Evolutionary conservation across 805 yeast genomes (phyloP), one percentile per base, ranked within the genome.

Genomic region (Candida odintsovae): DNA sequence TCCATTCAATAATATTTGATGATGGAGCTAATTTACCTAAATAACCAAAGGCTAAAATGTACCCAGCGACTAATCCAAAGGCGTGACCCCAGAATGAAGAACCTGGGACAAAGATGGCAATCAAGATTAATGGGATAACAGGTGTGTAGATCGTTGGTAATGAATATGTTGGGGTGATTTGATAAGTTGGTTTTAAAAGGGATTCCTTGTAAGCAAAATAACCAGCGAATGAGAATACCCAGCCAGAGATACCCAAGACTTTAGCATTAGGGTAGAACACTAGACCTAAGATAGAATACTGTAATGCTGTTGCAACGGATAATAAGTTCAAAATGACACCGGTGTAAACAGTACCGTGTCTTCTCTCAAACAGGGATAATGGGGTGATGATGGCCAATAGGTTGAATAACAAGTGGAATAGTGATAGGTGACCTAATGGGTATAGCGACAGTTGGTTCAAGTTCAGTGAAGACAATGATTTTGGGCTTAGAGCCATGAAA

Each of bases 281-380:
- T 4, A 58, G 51, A 1, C 71, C 70, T 13, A 67, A 33, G 6
- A 65, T 20, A 38, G 52, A 53, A 48, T 57, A 57, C 10, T 53
- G 40, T 3, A 59, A 33, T 4, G 85, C 96, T 2, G 92, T 75
- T 4, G 78, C 63, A 1, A 83, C 80, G 2, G 95, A 86, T 42
- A 84, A 64, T 22, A 86, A 58, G 61, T 88, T 89, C 47, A 90
- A 68, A 15, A 89, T 82, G 40, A 90, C 71, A 4, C 95, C 96
- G 4, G 96, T 85, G 63, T 87, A 79, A 3, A 89, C 84, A 0
- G 97, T 88, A 6, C 97, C 97, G 57, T 87, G 83, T 20, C 66
- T 61, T 46, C 73, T 68, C 69, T 89, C 97, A 63, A 82, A 89
- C 43, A 72, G 70, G 12, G 82, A 69, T 56, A 88, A 62, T 19